phyloP scores from a whole-genome alignment of 2,329 filamentous ascomycete genomes.

The Elsinoe perseae region DNA sequence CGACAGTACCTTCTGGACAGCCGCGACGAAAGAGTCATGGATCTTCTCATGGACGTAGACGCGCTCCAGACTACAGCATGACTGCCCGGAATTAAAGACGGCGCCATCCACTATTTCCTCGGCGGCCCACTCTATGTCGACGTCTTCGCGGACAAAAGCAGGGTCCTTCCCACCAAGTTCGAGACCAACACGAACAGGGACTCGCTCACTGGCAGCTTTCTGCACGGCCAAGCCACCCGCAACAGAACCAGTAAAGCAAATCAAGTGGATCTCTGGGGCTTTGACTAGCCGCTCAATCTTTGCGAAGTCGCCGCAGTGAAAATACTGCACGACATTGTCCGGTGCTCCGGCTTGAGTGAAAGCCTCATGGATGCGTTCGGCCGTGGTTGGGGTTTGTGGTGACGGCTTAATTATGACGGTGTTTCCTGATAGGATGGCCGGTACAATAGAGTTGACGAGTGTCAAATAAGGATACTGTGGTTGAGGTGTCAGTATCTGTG shows the following conservation, averaged over 20 bases:
- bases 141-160: conserved; percentile 77
- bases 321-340: conserved; percentile 77
- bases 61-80: conserved; percentile 86
- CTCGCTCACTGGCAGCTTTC: conserved; percentile 71
- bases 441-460: conserved; percentile 84
- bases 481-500: conserved; percentile 15
- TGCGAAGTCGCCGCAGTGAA: conserved; percentile 74
- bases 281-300: conserved; percentile 72
- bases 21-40: conserved; percentile 73
- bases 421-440: conserved; percentile 84
- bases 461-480: conserved; percentile 85
- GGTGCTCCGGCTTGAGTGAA: conserved; percentile 77
- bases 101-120: conserved; percentile 92
- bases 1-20: conserved; percentile 67
- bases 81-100: conserved; percentile 98
- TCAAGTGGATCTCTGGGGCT: conserved; percentile 65
- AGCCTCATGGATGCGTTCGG: conserved; percentile 69
- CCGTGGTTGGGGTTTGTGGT: conserved; percentile 87
- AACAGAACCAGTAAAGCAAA: conserved; percentile 93
- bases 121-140: conserved; percentile 83
- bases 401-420: conserved; percentile 90
- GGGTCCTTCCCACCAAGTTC: conserved; percentile 94
- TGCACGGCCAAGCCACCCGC: conserved; percentile 81
- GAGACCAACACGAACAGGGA: conserved; percentile 71
- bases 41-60: conserved; percentile 84